Base-by-base conservation (phyloP, 106 monocot species). In the Platanthera guangdongensis region DNA sequence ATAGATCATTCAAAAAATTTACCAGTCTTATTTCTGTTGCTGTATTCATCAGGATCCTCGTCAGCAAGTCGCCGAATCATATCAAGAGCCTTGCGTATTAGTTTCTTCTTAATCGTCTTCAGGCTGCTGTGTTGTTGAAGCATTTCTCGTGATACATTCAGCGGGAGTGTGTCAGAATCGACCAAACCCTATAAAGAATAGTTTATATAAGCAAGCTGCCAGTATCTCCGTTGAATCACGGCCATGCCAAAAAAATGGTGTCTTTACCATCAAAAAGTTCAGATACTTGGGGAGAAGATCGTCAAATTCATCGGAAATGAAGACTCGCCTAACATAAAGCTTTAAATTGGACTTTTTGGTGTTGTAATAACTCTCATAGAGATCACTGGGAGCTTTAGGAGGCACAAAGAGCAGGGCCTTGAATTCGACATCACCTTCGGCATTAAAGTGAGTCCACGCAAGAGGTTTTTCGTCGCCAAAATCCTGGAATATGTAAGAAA, bases 401-500 rank as follows among this genome's bases (percentile, higher is more conserved):
- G 97, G 97, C 46, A 99, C 91, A 82, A 94, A 99, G 6, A 99
- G 83, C 74, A 99, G 76, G 5, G 97, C 97, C 76, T 94, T 99
- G 81, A 99, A 99, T 78, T 99, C 97, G 45, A 99, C 97, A 85
- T 99, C 97, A 81, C 97, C 97, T 84, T 99, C 97, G 51, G 97
- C 97, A 65, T 73, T 85, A 75, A 99, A 99, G 83, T 99, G 97
- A 71, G 89, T 99, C 94, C 94, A 94, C 14, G 88, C 71, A 51
- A 94, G 39, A 45, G 97, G 97, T 68, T 99, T 99, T 48, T 99
- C 97, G 60, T 99, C 94, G 52, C 88, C 64, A 14, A 94, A 94
- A 90, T 99, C 97, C 97, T 99, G 77, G 32, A 81, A 74, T 4
- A 72, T 47, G 48, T 7, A 53, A 50, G 74, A 69, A 8, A 48